These are phyloP conservation scores for Pythium chondricola DNA, from an alignment of 352 stramenopile genomes.

Conservation along the genomic window DNA sequence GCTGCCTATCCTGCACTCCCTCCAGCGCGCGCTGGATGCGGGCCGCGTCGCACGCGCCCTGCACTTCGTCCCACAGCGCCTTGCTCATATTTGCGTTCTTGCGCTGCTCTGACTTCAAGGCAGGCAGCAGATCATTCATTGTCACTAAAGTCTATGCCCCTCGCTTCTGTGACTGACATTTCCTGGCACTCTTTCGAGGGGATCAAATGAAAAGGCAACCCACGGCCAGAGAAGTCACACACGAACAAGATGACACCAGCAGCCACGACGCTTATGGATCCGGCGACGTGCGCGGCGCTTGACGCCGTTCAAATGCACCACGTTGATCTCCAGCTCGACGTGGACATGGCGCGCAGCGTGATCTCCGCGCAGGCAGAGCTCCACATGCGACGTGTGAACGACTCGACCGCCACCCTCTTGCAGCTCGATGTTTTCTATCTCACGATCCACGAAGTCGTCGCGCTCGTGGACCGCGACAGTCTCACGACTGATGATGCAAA, in stretches of 20 bases:
- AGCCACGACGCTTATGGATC: too few species aligned
- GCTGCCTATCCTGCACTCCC: slow-evolving; percentile 1
- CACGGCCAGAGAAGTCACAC: not conserved
- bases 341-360: slow-evolving; percentile 27
- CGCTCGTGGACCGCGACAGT: too few species aligned
- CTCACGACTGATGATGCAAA: too few species aligned
- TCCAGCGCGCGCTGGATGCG: slow-evolving; percentile 31
- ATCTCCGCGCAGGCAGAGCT: slow-evolving; percentile 34
- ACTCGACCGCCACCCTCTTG: slow-evolving; percentile 12
- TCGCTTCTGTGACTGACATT: not conserved
- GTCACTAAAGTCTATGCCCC: not conserved
- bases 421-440: slow-evolving; percentile 63
- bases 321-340: slow-evolving; percentile 38
- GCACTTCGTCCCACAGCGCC: slow-evolving; percentile 64
- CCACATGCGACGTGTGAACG: slow-evolving; percentile 22
- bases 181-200: slow-evolving; percentile 8
- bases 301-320: slow-evolving; percentile 46
- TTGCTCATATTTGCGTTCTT: too few species aligned
- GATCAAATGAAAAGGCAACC: not conserved
- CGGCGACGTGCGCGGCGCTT: slow-evolving; percentile 55
- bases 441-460: slow-evolving; percentile 37
- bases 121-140: not conserved
- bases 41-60: slow-evolving; percentile 39
- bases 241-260: not conserved
- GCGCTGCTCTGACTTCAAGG: slow-evolving; percentile 10